Evolutionary conservation across 2,329 filamentous ascomycete species (phyloP), one percentile per base, ranked within the genome.

Genomic region (Fusarium begoniae): DNA sequence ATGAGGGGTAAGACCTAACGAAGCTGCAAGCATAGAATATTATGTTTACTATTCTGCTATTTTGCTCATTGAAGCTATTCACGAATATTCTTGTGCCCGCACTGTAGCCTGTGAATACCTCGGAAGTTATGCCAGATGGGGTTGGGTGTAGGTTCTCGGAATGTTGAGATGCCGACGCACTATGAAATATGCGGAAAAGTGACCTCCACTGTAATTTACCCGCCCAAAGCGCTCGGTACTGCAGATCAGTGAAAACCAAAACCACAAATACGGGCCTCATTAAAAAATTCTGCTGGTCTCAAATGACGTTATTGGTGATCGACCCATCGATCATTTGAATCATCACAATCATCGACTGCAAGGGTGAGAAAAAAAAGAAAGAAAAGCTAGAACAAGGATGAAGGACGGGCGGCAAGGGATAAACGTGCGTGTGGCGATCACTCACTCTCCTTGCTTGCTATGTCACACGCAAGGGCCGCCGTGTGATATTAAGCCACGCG

Each of bases 401-500:
- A 17, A 17, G 35, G 35, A 17, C 2, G 17, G 55, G 30, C 41
- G 11, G 56, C 56, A 59, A 59, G 56, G 43, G 43, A 59, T 37
- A 24, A 38, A 37, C 32, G 56, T 59, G 56, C 43, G 17, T 45
- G 14, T 1, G 56, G 32, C n/a, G 55, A 58, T 58, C 55, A 51
- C 24, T 58, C 55, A 51, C 24, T 50, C 30, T 28, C 32, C 24
- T 37, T 24, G 35, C 41, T 58, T 40, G 38, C 20, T 32, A 30
- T 59, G 56, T 24, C 43, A 51, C 20, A 59, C 43, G 56, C 56
- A 59, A 51, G 56, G 56, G 56, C 56, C 56, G 43, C 56, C 43
- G 14, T 35, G 40, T 37, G 24, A 38, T n/a, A 38, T 51, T 14
- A 51, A 59, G 56, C 56, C 56, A 59, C 32, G 24, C 43, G 32